Base-by-base conservation (phyloP, 441 rosid genomes). In the Sinapis alba region DNA sequence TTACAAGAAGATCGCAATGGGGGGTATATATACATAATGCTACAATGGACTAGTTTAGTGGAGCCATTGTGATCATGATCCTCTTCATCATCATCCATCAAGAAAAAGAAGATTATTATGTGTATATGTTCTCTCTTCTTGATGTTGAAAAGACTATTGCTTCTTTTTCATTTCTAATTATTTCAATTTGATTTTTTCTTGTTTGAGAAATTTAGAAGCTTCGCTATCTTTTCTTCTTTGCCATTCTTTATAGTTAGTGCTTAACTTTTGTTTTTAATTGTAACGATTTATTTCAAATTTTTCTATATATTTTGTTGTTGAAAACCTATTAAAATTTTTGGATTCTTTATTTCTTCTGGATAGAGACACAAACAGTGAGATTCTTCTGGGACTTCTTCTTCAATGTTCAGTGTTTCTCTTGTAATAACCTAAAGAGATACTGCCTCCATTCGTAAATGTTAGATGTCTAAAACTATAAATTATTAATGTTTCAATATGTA, bases 11-110 rank as follows among this genome's bases (percentile, higher is more conserved):
- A 65, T 41, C 62, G 58, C 66, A 72, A 20, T 36, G 77, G 70
- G 70, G 77, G 79, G 28, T 76, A 70, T 72, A 71, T 77, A 77
- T 71, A 71, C 70, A 75, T 75, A 69, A 69, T 69, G 70, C 74
- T 41, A 51, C n/a, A 32, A 68, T 69, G 69, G 47, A 16, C 26
- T 56, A 24, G 16, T 26, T 56, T 56, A 70, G 72, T 76, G 80
- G 75, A 76, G 21, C 9, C 62, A 41, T 69, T 74, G 64, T 62
- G 30, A 71, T 43, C 72, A 58, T 66, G 1, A 74, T 32, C 11
- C 11, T 59, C 66, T 38, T 38, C 18, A 71, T 60, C 15, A 15
- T 19, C 59, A 45, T 62, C 75, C 50, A 15, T 69, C 30, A 56
- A 69, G 38, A 54, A 28, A 62, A 69, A 63, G 53, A 69, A 41